Evolutionary conservation across 1,139 yeast genomes (phyloP), one percentile per base, ranked within the genome.

Genomic region (Sugiyamaella pinicola): DNA sequence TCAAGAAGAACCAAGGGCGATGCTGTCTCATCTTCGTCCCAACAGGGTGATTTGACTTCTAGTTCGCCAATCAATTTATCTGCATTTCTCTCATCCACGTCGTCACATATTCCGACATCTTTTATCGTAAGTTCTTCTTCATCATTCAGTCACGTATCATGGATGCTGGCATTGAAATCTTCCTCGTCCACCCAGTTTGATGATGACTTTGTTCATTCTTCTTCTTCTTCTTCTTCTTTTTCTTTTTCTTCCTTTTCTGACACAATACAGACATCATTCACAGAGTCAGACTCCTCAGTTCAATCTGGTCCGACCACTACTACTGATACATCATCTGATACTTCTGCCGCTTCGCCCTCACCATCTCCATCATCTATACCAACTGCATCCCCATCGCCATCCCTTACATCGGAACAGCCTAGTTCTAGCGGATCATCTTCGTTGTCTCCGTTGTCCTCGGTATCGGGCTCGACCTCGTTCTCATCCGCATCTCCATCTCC

Each of bases 211-310:
- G 28, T 9, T 24, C 5, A 6, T 9, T n/a, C n/a, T 13, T 15
- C n/a, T 4, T 39, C 19, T n/a, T 39, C 31, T 4, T 39, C 31
- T 17, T 18, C 38, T n/a, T 24, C 24, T 39, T 15, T 24, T 5
- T 22, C 9, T 24, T 4, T 3, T 18, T n/a, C 4, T 29, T 29
- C 34, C 10, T 29, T 35, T 19, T 41, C 45, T 41, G 45, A 41
- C 45, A 41, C 45, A 41, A 41, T 15, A 41, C 45, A 41, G 45
- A 41, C 45, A 10, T 41, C 45, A 15, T 41, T 41, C n/a, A 17
- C 45, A 19, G 41, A 19, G 13, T 37, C 41, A 10, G 41, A 37
- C 15, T 4, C 31, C 13, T 39, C 45, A 28, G 22, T n/a, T 41
- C 35, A 17, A 10, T 22, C 33, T 39, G 38, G 13, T 31, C 13